These are phyloP conservation scores for Rubia tinctorum DNA, from an alignment of 305 asterid species.

Conservation along the genomic window DNA sequence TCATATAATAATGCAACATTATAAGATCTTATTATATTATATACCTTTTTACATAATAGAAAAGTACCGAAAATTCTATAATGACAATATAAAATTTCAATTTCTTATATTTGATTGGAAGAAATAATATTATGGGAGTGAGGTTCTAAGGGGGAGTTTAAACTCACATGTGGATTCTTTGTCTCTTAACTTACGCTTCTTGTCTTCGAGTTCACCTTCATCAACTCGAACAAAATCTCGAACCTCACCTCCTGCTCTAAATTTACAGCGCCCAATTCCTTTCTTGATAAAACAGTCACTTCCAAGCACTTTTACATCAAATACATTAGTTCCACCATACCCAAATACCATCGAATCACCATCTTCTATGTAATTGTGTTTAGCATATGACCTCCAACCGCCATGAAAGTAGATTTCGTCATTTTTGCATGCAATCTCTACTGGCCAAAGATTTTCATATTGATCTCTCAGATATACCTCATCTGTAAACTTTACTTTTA, in stretches of 20 bases:
- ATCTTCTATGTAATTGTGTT: background rate
- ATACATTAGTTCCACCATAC: background rate
- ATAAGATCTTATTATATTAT: no score
- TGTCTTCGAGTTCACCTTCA: background rate
- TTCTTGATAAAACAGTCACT: background rate
- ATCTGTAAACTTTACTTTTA: background rate
- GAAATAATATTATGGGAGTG: no score
- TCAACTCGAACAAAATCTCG: background rate
- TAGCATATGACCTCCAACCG: background rate
- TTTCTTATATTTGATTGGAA: no score
- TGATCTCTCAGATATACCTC: constrained; percentile 23
- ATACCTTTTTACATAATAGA: no score
- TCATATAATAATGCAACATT: no score
- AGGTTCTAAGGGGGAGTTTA: background rate
- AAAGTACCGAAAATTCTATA: no score
- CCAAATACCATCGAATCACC: constrained; percentile 14
- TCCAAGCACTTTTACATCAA: constrained; percentile 6
- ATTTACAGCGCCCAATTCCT: background rate
- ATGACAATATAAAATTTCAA: no score
- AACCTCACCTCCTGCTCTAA: no score
- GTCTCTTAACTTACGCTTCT: background rate
- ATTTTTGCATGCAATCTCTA: constrained; percentile 15
- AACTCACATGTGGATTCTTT: background rate
- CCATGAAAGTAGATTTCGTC: background rate
- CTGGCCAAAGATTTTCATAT: constrained; percentile 29